These are phyloP conservation scores for Chondrostereum purpureum DNA, from an alignment of 1,284 basidiomycete species.

Conservation along the genomic window DNA sequence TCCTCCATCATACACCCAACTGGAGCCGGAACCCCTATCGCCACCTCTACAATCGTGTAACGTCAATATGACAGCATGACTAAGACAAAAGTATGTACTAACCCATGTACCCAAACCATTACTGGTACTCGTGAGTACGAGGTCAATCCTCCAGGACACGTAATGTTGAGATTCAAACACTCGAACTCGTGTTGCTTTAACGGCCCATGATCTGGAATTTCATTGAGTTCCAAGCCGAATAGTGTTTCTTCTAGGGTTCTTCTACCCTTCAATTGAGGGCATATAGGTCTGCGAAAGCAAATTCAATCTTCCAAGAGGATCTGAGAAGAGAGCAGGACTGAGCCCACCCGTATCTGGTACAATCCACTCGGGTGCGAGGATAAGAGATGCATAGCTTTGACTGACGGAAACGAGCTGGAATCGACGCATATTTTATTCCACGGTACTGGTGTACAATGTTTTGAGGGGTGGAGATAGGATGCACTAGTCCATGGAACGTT, in stretches of 20 bases:
- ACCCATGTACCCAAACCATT: constrained; percentile 80
- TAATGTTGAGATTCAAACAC: constrained; percentile 72
- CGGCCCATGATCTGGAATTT: constrained; percentile 44
- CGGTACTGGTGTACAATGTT: constrained; percentile 61
- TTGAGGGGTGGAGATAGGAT: constrained; percentile 48
- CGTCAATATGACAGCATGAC: constrained; percentile 7
- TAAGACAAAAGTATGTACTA: constrained; percentile 17
- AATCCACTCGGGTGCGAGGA: constrained; percentile 44
- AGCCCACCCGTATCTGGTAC: constrained; percentile 55
- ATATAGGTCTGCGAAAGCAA: constrained; percentile 50
- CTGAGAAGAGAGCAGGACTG: constrained; percentile 4
- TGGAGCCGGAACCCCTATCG: constrained; percentile 63
- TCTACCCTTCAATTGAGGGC: constrained; percentile 50
- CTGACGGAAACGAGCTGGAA: constrained; percentile 70
- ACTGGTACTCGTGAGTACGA: constrained; percentile 53
- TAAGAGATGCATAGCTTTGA: constrained; percentile 54
- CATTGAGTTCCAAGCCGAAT: constrained; percentile 50
- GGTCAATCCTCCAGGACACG: constrained; percentile 52
- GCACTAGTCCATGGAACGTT: constrained; percentile 58
- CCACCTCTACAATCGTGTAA: constrained; percentile 43
- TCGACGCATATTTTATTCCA: constrained; percentile 67
- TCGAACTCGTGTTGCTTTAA: constrained; percentile 66
- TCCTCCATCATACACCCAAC: constrained; percentile 70
- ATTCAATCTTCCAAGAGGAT: constrained; percentile 1
- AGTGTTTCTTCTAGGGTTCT: constrained; percentile 51